phyloP scores from a whole-genome alignment of 2,329 filamentous ascomycete species.

The Atkinsonella texensis region DNA sequence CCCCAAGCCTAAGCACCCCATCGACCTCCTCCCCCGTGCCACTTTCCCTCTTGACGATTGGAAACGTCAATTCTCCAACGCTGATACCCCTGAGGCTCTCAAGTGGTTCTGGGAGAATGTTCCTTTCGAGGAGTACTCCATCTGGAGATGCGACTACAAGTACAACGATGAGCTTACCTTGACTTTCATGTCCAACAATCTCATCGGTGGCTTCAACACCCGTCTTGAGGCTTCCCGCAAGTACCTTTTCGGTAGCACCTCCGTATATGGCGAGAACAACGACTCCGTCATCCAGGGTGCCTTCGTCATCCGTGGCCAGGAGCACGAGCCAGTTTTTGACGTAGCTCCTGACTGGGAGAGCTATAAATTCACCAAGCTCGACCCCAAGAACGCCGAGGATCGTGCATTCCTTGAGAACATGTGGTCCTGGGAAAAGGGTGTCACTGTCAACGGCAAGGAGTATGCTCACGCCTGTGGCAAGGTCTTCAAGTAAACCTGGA shows the following conservation, averaged over 20 bases:
- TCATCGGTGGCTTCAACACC: slow-evolving; percentile 95
- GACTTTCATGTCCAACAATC: slow-evolving; percentile 98
- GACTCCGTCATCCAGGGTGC: slow-evolving; percentile 86
- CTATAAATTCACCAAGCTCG: slow-evolving; percentile 94
- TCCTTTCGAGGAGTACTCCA: slow-evolving; percentile 88
- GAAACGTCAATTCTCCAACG: slow-evolving; percentile 99
- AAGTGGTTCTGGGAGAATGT: slow-evolving; percentile 98
- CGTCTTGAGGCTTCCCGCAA: slow-evolving; percentile 97
- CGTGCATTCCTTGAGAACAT: slow-evolving; percentile 71
- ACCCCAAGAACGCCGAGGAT: slow-evolving; percentile 76
- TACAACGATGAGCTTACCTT: slow-evolving; percentile 97
- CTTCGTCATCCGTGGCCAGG: slow-evolving; percentile 89
- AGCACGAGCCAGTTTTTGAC: slow-evolving; percentile 76
- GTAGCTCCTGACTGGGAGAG: slow-evolving; percentile 96
- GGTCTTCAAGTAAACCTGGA: slow-evolving; percentile 81
- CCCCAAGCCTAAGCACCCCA: slow-evolving; percentile 94
- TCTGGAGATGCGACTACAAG: slow-evolving; percentile 95
- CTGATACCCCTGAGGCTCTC: slow-evolving; percentile 71
- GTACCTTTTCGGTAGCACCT: slow-evolving; percentile 86
- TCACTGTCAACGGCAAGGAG: slow-evolving; percentile 72
- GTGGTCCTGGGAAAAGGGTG: slow-evolving; percentile 87
- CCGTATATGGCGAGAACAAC: slow-evolving; percentile 82
- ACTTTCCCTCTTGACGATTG: slow-evolving; percentile 85
- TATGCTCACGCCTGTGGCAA: slow-evolving; percentile 85
- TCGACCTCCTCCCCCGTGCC: slow-evolving; percentile 71